phyloP scores from a whole-genome alignment of 169 alveolate genomes.

The Perkinsus chesapeaki region DNA sequence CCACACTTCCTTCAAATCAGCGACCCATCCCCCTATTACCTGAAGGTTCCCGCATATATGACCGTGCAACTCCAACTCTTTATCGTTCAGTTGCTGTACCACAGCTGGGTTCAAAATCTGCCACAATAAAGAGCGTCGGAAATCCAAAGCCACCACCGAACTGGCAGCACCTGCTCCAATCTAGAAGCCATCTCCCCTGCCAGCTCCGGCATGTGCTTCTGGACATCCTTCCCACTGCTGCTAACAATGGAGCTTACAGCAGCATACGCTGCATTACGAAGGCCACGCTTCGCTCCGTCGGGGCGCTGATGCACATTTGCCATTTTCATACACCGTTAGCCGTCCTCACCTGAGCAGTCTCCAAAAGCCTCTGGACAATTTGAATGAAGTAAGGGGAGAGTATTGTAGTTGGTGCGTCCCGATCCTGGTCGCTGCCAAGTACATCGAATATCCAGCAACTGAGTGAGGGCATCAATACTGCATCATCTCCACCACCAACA shows the following conservation, averaged over 20 bases:
- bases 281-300: conserved; percentile 5
- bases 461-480: too few relatives aligned
- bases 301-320: not conserved
- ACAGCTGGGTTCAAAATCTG: not conserved
- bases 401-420: not conserved
- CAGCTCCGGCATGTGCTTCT: not conserved
- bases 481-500: too few relatives aligned
- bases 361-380: not conserved
- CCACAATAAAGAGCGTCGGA: not conserved
- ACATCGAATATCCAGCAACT: not conserved
- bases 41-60: not conserved
- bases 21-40: not conserved
- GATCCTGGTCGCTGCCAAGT: not conserved
- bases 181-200: not conserved
- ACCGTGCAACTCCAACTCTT: not conserved
- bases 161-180: not conserved
- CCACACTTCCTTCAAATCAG: not conserved
- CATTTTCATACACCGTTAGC: not conserved
- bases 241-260: not conserved
- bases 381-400: not conserved
- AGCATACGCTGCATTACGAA: not conserved
- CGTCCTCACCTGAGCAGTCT: not conserved
- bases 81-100: not conserved
- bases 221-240: not conserved
- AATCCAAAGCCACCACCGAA: not conserved